Conservation (phyloP, 768 basidiomycete species). For the Pilatotrama ljubarskyi region DNA sequence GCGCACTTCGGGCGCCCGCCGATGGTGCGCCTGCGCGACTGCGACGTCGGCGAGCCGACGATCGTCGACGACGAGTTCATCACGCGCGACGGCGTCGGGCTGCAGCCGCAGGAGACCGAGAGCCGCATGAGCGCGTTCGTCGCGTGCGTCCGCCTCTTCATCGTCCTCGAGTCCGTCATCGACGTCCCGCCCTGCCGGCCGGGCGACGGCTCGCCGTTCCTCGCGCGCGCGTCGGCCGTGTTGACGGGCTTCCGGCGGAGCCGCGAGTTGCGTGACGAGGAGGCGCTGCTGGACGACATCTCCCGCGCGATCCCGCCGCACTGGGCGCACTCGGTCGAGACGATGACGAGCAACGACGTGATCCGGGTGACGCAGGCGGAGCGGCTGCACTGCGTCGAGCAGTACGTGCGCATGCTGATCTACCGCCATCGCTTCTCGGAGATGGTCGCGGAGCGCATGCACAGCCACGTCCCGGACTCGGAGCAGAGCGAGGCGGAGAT, state of each 20-base stretch:
- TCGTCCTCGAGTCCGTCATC: constrained; percentile 86
- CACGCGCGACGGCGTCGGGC: constrained; percentile 64
- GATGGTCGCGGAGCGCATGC: constrained; percentile 67
- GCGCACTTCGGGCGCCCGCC: constrained; percentile 90
- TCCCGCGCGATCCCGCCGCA: constrained; percentile 66
- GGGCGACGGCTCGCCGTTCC: constrained; percentile 74
- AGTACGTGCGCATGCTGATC: constrained; percentile 84
- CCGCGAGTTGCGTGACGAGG: constrained; percentile 76
- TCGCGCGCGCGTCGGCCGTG: constrained; percentile 67
- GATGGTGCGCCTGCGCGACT: constrained; percentile 83
- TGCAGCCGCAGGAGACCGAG: constrained; percentile 70
- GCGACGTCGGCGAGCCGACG: constrained; percentile 86
- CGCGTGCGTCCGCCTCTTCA: constrained; percentile 71
- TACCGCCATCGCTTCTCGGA: constrained; percentile 86
- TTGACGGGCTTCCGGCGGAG: constrained; percentile 62
- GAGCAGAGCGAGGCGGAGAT: constrained; percentile 69
- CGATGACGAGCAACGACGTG: constrained; percentile 80
- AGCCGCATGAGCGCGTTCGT: constrained; percentile 84
- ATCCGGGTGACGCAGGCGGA: constrained; percentile 89
- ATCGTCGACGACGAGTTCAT: constrained; percentile 90
- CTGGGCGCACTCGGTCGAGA: constrained; percentile 82
- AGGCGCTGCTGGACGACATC: constrained; percentile 79
- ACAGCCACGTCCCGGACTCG: constrained; percentile 43
- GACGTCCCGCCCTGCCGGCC: constrained; percentile 74
- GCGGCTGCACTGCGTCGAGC: constrained; percentile 83